A percentile compares a stretch with the other conserved stretches of the same genome.
Conservation (phyloP, 768 basidiomycete genomes). For the Leucosporidium scottii region DNA sequence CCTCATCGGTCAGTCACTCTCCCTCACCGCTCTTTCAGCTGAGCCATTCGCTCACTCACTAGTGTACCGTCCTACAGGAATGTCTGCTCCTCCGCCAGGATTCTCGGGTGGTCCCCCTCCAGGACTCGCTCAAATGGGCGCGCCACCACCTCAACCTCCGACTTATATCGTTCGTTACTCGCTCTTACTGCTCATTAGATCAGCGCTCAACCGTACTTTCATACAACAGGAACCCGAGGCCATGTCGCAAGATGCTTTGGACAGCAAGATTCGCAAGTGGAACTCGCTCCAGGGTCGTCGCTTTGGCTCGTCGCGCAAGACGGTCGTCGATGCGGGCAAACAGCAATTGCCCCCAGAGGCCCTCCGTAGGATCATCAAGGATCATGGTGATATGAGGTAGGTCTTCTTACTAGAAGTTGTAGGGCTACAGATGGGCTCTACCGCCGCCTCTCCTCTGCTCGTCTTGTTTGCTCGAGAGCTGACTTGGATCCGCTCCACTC, state of each 20-base stretch:
- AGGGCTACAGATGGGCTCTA: no score
- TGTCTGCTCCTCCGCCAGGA: not conserved
- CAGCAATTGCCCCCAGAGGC: conserved; percentile 78
- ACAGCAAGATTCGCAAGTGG: conserved; percentile 94
- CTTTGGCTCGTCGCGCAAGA: conserved; percentile 83
- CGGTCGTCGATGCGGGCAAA: conserved; percentile 87
- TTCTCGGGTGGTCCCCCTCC: not conserved
- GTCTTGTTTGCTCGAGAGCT: not conserved
- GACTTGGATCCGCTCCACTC: conserved; percentile 53
- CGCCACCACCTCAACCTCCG: not conserved
- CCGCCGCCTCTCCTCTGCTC: no score
- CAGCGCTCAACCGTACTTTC: not conserved
- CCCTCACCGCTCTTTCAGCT: no score
- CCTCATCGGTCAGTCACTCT: no score
- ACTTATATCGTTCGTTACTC: not conserved
- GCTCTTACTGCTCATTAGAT: not conserved
- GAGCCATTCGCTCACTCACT: no score
- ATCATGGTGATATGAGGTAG: conserved; percentile 50
- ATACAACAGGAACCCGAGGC: conserved; percentile 1
- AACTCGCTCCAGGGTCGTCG: conserved; percentile 84
- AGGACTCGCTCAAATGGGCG: not conserved
- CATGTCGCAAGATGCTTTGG: conserved; percentile 63
- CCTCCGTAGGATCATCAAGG: conserved; percentile 98
- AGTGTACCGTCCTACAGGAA: not conserved
- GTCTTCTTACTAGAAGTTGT: not conserved